These are phyloP conservation scores for Sclerospora graminicola DNA, from an alignment of 352 stramenopile genomes.

Conservation along the genomic window DNA sequence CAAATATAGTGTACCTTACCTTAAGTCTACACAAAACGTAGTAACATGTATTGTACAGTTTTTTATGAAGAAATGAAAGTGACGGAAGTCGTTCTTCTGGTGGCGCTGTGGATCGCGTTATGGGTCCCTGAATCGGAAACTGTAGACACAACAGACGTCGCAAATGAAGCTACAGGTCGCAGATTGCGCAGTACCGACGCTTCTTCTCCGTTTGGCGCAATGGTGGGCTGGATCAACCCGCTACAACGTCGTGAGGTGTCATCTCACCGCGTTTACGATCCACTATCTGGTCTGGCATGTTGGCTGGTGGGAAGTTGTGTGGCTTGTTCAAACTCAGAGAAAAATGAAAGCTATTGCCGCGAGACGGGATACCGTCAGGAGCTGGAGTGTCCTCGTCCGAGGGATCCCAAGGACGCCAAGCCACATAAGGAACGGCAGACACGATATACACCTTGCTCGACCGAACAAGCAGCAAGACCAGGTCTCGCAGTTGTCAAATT, in stretches of 20 bases:
- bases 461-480: constrained; percentile 25
- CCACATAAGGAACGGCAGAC: constrained; percentile 24
- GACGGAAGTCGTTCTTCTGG: constrained; percentile 6
- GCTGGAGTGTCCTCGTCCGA: constrained; percentile 32
- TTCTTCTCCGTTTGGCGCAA: too few species aligned
- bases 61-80: constrained; percentile 23
- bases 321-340: constrained; percentile 44
- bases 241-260: constrained; percentile 24
- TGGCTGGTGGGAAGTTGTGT: constrained; percentile 41
- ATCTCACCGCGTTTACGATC: constrained; percentile 51
- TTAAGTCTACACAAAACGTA: too few species aligned
- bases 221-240: constrained; percentile 10
- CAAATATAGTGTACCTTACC: not conserved
- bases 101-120: constrained; percentile 10
- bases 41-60: too few species aligned
- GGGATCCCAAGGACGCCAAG: constrained; percentile 17
- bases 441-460: constrained; percentile 44
- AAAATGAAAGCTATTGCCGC: constrained; percentile 53
- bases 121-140: not conserved
- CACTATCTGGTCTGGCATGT: constrained; percentile 47
- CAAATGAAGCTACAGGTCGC: not conserved
- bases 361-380: constrained; percentile 65
- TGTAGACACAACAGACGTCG: not conserved
- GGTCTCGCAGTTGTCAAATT: constrained; percentile 51
- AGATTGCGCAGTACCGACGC: constrained; percentile 10